Conservation (phyloP, 1,139 yeast species). For the Hansenula sp. region DNA sequence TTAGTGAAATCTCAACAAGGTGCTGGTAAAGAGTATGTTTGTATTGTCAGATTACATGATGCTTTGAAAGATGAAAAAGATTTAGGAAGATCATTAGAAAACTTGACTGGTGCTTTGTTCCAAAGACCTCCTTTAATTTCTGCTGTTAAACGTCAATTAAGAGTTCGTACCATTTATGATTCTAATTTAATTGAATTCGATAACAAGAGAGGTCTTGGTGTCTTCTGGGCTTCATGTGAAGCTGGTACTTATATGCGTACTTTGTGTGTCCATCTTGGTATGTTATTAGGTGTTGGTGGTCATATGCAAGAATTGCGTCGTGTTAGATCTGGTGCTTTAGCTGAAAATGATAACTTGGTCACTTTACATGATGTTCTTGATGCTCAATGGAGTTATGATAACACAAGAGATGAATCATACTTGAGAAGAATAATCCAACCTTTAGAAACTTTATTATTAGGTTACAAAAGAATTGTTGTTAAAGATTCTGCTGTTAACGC, state of each 20-base stretch:
- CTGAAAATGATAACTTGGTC: constrained; percentile 87
- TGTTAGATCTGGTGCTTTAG: constrained; percentile 95
- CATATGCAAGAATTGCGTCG: constrained; percentile 99
- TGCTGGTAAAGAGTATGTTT: constrained; percentile 99
- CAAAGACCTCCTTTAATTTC: constrained; percentile 99
- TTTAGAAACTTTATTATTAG: constrained; percentile 85
- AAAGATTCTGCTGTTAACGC: constrained; percentile 98
- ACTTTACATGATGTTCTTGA: constrained; percentile 96
- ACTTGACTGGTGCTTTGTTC: constrained; percentile 96
- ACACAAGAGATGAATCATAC: constrained; percentile 94
- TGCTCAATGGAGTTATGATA: constrained; percentile 97
- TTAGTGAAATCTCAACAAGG: constrained; percentile 98
- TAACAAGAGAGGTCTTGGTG: constrained; percentile 94
- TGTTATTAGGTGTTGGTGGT: constrained; percentile 97
- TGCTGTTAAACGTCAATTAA: constrained; percentile 97
- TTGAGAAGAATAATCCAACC: constrained; percentile 94
- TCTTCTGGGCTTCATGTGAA: constrained; percentile 99
- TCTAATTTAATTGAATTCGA: constrained; percentile 94
- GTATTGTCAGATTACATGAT: constrained; percentile 94
- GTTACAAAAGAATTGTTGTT: constrained; percentile 95
- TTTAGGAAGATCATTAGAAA: constrained; percentile 82
- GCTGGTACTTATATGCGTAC: constrained; percentile 99
- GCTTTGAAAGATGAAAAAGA: constrained; percentile 89
- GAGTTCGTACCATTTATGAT: constrained; percentile 97
- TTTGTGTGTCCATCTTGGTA: constrained; percentile 96